phyloP scores from a whole-genome alignment of 257 asterid genomes.

The Gentiana dahurica region DNA sequence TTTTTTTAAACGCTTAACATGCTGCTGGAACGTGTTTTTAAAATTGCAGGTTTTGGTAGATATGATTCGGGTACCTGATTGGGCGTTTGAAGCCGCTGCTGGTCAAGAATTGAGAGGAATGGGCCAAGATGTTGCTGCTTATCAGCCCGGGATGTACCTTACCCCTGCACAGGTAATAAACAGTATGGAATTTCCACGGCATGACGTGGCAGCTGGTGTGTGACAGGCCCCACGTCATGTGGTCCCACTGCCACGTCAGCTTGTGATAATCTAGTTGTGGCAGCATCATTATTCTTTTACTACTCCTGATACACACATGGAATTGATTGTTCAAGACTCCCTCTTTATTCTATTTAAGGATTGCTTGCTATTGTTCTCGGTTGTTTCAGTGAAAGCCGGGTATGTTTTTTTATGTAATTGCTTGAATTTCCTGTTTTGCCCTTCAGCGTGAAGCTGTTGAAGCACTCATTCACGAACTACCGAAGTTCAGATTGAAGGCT shows the following conservation, averaged over 20 bases:
- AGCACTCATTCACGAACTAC: constrained; percentile 94
- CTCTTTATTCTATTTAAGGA: too few species aligned
- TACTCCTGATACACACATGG: too few species aligned
- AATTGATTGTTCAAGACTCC: too few species aligned
- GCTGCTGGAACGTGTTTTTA: background rate
- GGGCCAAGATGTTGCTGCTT: constrained; percentile 87
- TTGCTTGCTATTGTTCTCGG: background rate
- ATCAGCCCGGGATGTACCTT: constrained; percentile 85
- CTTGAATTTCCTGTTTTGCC: constrained; percentile 5
- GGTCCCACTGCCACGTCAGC: too few species aligned
- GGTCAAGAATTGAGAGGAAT: constrained; percentile 96
- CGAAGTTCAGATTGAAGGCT: constrained; percentile 76
- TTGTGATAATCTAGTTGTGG: too few species aligned
- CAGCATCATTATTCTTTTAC: too few species aligned
- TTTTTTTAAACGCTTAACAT: constrained; percentile 1
- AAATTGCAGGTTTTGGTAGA: constrained; percentile 66
- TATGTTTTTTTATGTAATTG: background rate
- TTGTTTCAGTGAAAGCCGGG: background rate
- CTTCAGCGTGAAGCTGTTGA: constrained; percentile 92
- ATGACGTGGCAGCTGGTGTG: too few species aligned
- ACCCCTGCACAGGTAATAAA: constrained; percentile 78
- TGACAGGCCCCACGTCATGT: too few species aligned
- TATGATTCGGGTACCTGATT: constrained; percentile 92
- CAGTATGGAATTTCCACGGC: background rate
- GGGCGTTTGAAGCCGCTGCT: constrained; percentile 98